Evolutionary conservation across 2,329 filamentous ascomycete genomes (phyloP).

Genomic region (Aspergillus sp.): DNA sequence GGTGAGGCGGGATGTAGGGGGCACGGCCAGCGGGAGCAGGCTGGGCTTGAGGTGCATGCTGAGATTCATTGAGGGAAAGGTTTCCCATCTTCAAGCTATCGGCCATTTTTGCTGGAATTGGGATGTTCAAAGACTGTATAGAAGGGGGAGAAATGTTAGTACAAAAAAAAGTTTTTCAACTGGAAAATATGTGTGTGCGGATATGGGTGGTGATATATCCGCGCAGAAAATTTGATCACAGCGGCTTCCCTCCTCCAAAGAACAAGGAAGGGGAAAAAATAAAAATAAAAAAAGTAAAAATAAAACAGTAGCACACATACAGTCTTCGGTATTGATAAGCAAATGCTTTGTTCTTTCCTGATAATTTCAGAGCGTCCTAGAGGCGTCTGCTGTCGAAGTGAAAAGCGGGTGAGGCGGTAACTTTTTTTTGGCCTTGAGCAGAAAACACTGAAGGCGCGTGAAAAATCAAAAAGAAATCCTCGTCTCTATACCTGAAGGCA

Average conservation of each 20-base stretch:
- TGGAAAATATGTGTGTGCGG: too few species aligned
- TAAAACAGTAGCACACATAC: conserved; percentile 1
- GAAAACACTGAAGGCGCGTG: conserved; percentile 16
- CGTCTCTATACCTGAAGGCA: conserved; percentile 6
- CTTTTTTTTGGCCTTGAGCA: neutral
- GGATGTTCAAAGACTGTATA: neutral
- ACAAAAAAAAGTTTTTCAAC: too few species aligned
- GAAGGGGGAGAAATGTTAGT: too few species aligned
- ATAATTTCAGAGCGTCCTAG: neutral
- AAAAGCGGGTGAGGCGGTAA: too few species aligned
- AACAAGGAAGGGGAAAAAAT: too few species aligned
- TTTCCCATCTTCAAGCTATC: conserved; percentile 35
- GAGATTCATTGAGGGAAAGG: conserved; percentile 50
- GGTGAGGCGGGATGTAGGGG: conserved; percentile 60
- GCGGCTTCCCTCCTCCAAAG: too few species aligned
- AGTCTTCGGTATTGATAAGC: neutral
- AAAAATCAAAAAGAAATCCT: conserved; percentile 3
- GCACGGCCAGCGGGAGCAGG: conserved; percentile 42
- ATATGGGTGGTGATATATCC: too few species aligned
- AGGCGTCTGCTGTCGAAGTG: too few species aligned
- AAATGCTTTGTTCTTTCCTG: conserved; percentile 1
- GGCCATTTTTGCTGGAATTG: conserved; percentile 23
- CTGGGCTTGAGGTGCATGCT: conserved; percentile 46
- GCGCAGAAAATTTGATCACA: too few species aligned
- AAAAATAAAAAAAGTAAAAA: too few species aligned